Percentiles rank a stretch among this genome's conserved stretches.
phyloP scores from a whole-genome alignment of 495 filamentous ascomycete species.

The Aspergillus panamensis region DNA sequence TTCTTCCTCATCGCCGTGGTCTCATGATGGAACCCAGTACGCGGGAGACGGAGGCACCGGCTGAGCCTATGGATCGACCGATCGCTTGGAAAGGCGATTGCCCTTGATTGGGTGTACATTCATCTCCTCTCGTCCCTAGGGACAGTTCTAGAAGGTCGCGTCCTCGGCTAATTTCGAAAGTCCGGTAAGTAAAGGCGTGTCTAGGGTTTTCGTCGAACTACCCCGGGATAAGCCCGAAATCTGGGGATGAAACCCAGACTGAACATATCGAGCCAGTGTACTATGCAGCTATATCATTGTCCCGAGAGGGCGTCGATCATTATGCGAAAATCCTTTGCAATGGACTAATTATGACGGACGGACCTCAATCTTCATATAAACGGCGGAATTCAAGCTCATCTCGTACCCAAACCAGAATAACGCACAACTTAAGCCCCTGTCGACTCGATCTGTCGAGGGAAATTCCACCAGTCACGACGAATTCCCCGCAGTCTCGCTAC shows the following conservation, averaged over 20 bases:
- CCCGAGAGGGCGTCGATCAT: neutral
- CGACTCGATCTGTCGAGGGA: neutral
- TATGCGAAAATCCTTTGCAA: neutral
- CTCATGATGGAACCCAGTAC: too few relatives aligned
- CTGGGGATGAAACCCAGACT: neutral
- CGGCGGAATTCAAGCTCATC: neutral
- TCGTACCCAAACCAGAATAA: neutral
- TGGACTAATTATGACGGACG: neutral
- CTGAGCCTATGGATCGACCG: too few relatives aligned
- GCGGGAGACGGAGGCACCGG: too few relatives aligned
- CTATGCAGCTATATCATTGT: neutral
- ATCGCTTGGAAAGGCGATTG: too few relatives aligned
- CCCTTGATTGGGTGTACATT: too few relatives aligned
- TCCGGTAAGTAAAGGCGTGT: too few relatives aligned
- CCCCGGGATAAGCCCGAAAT: neutral
- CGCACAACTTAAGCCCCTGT: neutral
- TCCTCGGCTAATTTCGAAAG: too few relatives aligned
- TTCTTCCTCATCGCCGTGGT: too few relatives aligned
- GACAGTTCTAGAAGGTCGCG: too few relatives aligned
- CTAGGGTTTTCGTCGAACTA: too few relatives aligned
- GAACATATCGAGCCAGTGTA: neutral
- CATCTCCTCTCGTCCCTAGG: too few relatives aligned
- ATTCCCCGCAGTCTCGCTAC: neutral
- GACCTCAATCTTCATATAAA: neutral
- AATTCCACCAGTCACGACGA: conserved; percentile 1